A percentile compares a stretch with the other conserved stretches of the same genome.
Conservation (phyloP, 2,329 filamentous ascomycete genomes). For the Pestalotiopsis fici region DNA sequence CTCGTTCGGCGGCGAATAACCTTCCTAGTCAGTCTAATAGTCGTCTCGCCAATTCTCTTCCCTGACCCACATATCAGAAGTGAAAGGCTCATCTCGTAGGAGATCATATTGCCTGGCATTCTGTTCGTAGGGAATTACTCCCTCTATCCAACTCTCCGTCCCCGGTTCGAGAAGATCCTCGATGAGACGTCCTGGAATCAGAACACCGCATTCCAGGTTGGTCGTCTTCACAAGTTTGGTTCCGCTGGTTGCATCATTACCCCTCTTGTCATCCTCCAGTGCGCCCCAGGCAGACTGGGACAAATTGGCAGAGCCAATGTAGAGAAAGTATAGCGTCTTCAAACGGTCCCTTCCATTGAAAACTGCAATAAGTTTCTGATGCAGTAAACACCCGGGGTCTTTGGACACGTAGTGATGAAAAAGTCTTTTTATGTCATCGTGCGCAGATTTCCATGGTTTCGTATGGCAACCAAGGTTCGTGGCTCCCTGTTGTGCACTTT, state of each 20-base stretch:
- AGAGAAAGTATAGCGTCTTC: conserved; percentile 20
- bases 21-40: no score
- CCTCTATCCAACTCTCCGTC: conserved; percentile 20
- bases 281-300: conserved; percentile 23
- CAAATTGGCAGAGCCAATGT: conserved; percentile 26
- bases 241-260: conserved; percentile 19
- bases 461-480: conserved; percentile 24
- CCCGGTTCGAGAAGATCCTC: conserved; percentile 18
- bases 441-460: conserved; percentile 19
- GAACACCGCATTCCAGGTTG: conserved; percentile 26
- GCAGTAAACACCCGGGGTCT: conserved; percentile 23
- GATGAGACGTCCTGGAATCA: conserved; percentile 21
- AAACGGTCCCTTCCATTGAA: conserved; percentile 13
- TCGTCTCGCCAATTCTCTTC: neutral
- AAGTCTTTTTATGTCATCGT: conserved; percentile 16
- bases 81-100: neutral
- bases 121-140: conserved; percentile 21
- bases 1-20: no score
- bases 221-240: conserved; percentile 21
- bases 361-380: conserved; percentile 24
- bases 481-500: conserved; percentile 15
- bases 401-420: conserved; percentile 25
- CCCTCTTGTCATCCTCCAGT: conserved; percentile 20
- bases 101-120: neutral
- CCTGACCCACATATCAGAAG: neutral